Percentiles rank a stretch among this genome's conserved stretches.
phyloP scores from a whole-genome alignment of 2,329 filamentous ascomycete species.

The Domatiomyces globalis region DNA sequence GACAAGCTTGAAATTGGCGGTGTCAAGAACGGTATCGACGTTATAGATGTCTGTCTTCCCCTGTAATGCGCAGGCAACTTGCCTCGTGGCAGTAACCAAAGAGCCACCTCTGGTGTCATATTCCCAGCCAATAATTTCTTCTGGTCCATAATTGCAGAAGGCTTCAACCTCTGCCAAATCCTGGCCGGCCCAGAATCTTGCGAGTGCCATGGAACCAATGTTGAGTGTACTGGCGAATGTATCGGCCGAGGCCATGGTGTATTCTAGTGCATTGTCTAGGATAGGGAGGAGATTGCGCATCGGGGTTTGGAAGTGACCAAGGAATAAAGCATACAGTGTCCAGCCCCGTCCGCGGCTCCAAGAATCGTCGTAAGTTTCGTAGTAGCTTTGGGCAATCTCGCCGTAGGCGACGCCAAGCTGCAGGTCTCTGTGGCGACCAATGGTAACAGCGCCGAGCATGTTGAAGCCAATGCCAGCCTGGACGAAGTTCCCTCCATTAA shows the following conservation, averaged over 20 bases:
- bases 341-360: conserved; percentile 44
- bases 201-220: conserved; percentile 43
- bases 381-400: conserved; percentile 38
- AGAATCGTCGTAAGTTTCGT: conserved; percentile 37
- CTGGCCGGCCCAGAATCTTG: conserved; percentile 42
- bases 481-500: conserved; percentile 40
- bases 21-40: conserved; percentile 38
- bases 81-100: conserved; percentile 39
- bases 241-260: conserved; percentile 44
- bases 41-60: conserved; percentile 43
- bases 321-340: conserved; percentile 44
- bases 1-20: conserved; percentile 38
- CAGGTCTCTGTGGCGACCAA: conserved; percentile 44
- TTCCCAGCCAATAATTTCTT: conserved; percentile 44
- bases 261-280: conserved; percentile 42
- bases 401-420: conserved; percentile 41
- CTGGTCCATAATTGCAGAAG: conserved; percentile 41
- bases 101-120: conserved; percentile 45
- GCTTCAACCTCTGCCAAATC: conserved; percentile 44
- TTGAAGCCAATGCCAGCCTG: conserved; percentile 46
- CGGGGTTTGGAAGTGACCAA: conserved; percentile 45
- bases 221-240: conserved; percentile 44
- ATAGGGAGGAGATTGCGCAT: conserved; percentile 37
- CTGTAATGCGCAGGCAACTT: conserved; percentile 45
- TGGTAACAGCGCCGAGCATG: conserved; percentile 42